Evolutionary conservation across 768 basidiomycete species (phyloP).

Genomic region (Panellus pusillus): DNA sequence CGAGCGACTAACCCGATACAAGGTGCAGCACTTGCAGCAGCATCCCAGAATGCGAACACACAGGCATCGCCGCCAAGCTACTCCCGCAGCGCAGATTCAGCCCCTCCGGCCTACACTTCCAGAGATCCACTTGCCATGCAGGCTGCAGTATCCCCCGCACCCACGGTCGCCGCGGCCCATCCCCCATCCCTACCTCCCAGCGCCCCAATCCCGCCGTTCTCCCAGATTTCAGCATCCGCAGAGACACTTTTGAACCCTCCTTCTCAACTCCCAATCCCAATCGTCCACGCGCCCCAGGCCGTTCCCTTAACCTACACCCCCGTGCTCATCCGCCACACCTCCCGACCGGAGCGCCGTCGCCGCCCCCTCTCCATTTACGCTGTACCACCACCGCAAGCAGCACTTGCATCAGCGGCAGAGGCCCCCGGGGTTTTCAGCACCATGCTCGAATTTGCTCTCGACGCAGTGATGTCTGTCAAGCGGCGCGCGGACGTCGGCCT

Average conservation of each 20-base stretch:
- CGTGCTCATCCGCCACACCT: background rate
- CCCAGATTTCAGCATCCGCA: no score
- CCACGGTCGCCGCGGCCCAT: background rate
- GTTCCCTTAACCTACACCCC: no score
- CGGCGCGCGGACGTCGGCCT: background rate
- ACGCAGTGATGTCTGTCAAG: background rate
- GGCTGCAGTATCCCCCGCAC: background rate
- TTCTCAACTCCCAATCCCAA: no score
- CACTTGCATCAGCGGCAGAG: no score
- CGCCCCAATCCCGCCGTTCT: no score
- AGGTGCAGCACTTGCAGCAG: no score
- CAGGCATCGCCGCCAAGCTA: background rate
- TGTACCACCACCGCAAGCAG: no score
- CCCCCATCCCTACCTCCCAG: no score
- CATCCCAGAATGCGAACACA: no score
- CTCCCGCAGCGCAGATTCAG: background rate
- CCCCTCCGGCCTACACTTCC: conserved; percentile 1
- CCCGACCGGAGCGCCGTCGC: background rate
- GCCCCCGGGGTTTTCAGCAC: background rate
- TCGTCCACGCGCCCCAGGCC: no score
- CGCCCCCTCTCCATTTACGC: background rate
- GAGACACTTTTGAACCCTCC: no score
- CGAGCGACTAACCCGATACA: no score
- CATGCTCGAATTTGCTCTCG: background rate
- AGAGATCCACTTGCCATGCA: background rate